These are phyloP conservation scores for Akanthomyces uredinophilus DNA, from an alignment of 2,329 filamentous ascomycete species.

Conservation along the genomic window DNA sequence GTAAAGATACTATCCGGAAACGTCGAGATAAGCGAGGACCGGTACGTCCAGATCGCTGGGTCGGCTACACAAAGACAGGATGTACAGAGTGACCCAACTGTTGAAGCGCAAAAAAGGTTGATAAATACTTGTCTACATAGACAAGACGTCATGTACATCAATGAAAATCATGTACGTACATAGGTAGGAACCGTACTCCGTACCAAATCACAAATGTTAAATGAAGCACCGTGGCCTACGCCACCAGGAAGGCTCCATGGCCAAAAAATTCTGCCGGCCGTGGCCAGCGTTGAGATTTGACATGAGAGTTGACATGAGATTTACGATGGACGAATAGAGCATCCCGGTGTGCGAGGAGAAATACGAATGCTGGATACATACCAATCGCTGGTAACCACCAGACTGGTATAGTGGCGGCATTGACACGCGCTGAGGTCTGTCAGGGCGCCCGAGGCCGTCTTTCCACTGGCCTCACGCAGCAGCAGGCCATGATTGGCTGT, in stretches of 20 bases:
- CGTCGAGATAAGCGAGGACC: constrained; percentile 27
- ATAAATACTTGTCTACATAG: neutral
- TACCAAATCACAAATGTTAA: too few relatives aligned
- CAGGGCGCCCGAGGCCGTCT: neutral
- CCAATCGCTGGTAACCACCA: too few relatives aligned
- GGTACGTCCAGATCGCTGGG: constrained; percentile 29
- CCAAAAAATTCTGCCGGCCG: too few relatives aligned
- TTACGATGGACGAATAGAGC: too few relatives aligned
- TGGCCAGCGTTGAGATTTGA: too few relatives aligned
- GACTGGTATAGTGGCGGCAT: neutral
- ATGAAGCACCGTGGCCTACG: too few relatives aligned
- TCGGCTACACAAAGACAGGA: constrained; percentile 13
- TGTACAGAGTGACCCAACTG: neutral
- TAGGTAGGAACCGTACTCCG: too few relatives aligned
- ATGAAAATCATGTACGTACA: neutral
- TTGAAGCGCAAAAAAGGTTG: neutral
- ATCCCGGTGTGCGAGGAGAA: too few relatives aligned
- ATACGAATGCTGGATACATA: too few relatives aligned
- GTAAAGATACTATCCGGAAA: neutral
- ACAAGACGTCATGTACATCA: neutral
- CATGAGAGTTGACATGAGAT: too few relatives aligned
- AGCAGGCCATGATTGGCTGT: neutral
- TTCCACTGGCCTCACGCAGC: neutral
- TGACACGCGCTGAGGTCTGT: too few relatives aligned
- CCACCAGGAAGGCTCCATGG: too few relatives aligned